Percentiles rank a stretch among this genome's conserved stretches.
Conservation (phyloP, 2,329 filamentous ascomycete genomes). For the Colletotrichum australisinense region DNA sequence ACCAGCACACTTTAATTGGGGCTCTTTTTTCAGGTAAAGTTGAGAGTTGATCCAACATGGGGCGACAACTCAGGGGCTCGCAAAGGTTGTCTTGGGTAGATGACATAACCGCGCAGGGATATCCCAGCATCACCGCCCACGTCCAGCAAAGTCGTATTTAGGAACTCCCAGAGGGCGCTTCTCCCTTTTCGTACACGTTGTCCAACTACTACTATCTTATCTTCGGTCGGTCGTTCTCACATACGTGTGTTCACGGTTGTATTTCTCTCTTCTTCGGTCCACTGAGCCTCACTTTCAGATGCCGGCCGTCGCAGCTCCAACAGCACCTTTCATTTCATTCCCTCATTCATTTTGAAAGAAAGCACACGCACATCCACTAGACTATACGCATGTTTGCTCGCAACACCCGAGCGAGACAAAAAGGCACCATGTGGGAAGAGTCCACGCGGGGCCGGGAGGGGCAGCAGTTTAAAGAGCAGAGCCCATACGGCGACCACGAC, state of each 20-base stretch:
- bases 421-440: conserved; percentile 6
- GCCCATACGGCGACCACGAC: conserved; percentile 31
- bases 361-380: not conserved
- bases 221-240: not conserved
- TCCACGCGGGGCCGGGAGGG: not conserved
- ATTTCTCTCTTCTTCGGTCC: not conserved
- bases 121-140: conserved; percentile 1
- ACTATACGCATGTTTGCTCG: not conserved
- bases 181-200: conserved; percentile 1
- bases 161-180: conserved; percentile 6
- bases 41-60: not conserved
- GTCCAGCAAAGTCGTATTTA: conserved; percentile 6
- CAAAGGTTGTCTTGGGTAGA: not conserved
- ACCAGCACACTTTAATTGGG: not conserved
- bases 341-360: not conserved
- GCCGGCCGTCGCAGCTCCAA: not conserved
- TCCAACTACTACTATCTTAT: not conserved
- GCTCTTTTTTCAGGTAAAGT: not conserved
- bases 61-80: not conserved
- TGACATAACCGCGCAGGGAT: conserved; percentile 12
- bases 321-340: not conserved
- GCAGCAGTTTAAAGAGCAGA: not conserved
- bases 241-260: not conserved
- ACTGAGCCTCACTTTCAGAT: conserved; percentile 4
- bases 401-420: not conserved